Conservation (phyloP, 768 basidiomycete species). For the Termitomyces sp. region DNA sequence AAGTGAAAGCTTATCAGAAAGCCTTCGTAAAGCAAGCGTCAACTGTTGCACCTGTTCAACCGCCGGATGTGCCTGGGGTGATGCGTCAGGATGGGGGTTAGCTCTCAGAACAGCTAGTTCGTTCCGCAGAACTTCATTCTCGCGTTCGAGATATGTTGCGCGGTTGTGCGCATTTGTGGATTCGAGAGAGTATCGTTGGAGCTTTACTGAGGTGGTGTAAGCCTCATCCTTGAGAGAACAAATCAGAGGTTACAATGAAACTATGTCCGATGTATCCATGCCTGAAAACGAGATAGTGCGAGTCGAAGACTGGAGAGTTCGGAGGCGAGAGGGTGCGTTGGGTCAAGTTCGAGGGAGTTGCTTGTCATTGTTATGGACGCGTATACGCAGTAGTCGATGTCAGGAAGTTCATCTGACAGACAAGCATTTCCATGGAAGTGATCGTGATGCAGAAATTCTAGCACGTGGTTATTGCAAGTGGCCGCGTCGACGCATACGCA, state of each 20-base stretch:
- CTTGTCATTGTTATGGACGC: neutral
- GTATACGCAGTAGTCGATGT: neutral
- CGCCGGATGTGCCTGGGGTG: constrained; percentile 20
- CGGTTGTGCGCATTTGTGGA: constrained; percentile 42
- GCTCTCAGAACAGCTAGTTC: constrained; percentile 54
- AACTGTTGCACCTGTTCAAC: constrained; percentile 41
- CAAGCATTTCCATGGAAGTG: neutral
- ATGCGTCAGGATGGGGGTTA: constrained; percentile 36
- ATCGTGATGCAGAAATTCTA: neutral
- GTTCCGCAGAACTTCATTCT: constrained; percentile 49
- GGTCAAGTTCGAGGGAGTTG: constrained; percentile 11
- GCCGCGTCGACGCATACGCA: neutral
- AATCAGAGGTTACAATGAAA: constrained; percentile 9
- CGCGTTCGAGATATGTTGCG: constrained; percentile 43
- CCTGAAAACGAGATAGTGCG: constrained; percentile 48
- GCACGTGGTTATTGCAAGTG: neutral
- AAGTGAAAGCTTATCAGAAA: constrained; percentile 60
- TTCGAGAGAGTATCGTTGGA: constrained; percentile 58
- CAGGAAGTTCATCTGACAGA: neutral
- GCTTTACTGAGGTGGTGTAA: constrained; percentile 55
- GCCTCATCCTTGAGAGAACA: constrained; percentile 54
- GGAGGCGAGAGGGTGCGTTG: constrained; percentile 38
- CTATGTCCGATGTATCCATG: constrained; percentile 16
- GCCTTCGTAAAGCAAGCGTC: constrained; percentile 59
- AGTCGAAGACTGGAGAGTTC: constrained; percentile 41